Evolutionary conservation across 228 moss, liverwort and hornwort genomes (phyloP).

Genomic region (Sphagnum fallax): DNA sequence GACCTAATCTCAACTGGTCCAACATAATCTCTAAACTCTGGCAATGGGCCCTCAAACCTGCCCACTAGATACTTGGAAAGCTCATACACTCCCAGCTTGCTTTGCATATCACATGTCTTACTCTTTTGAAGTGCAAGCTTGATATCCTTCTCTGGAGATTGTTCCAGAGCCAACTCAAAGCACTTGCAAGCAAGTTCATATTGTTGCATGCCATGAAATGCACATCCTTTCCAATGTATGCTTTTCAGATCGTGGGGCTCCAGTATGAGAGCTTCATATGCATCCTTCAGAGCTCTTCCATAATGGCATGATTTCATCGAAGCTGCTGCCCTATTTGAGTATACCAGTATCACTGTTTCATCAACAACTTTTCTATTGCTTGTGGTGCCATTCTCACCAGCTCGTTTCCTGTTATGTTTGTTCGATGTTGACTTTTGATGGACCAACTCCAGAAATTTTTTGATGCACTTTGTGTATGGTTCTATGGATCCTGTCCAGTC

Average conservation of each 20-base stretch:
- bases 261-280: slow-evolving; percentile 30
- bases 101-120: slow-evolving; percentile 32
- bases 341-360: slow-evolving; percentile 41
- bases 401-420: slow-evolving; percentile 29
- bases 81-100: slow-evolving; percentile 44
- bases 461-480: slow-evolving; percentile 36
- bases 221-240: slow-evolving; percentile 50
- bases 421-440: slow-evolving; percentile 11
- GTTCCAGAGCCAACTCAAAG: slow-evolving; percentile 34
- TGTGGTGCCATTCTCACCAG: slow-evolving; percentile 17
- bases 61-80: slow-evolving; percentile 39
- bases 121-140: slow-evolving; percentile 25
- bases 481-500: slow-evolving; percentile 52
- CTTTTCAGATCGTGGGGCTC: slow-evolving; percentile 45
- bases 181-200: slow-evolving; percentile 29
- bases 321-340: slow-evolving; percentile 51
- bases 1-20: slow-evolving; percentile 72
- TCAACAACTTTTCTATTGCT: slow-evolving; percentile 23
- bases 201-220: slow-evolving; percentile 51
- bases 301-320: slow-evolving; percentile 47
- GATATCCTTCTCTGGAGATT: slow-evolving; percentile 35
- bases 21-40: slow-evolving; percentile 64
- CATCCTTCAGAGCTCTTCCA: slow-evolving; percentile 40
- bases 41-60: slow-evolving; percentile 25
- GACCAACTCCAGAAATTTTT: slow-evolving; percentile 18